phyloP scores from a whole-genome alignment of 352 stramenopile species.

The Phytophthora idaei region DNA sequence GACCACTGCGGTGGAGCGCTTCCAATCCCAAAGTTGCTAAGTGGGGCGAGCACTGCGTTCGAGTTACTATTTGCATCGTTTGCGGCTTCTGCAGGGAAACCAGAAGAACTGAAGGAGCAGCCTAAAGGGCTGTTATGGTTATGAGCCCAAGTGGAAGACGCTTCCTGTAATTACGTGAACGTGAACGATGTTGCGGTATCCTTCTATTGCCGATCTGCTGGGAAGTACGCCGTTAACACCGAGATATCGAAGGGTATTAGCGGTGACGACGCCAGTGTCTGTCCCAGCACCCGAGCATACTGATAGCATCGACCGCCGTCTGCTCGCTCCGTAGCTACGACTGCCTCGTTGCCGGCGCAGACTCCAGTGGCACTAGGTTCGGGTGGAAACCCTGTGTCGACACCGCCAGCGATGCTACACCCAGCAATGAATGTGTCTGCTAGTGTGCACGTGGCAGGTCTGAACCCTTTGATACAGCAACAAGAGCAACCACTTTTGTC shows the following conservation, averaged over 20 bases:
- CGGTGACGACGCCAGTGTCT: neutral
- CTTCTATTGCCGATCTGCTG: neutral
- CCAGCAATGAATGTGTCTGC: neutral
- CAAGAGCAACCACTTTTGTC: neutral
- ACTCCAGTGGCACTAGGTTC: neutral
- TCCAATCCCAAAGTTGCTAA: neutral
- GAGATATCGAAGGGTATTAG: neutral
- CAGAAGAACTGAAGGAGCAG: neutral
- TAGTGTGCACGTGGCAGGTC: neutral
- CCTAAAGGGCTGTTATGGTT: neutral
- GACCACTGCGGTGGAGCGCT: neutral
- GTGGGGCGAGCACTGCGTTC: neutral
- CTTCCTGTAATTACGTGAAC: neutral
- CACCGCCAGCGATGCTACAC: neutral
- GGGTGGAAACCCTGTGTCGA: no score
- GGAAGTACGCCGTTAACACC: neutral
- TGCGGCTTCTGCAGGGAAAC: neutral
- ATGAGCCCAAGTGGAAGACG: neutral
- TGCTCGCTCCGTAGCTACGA: neutral
- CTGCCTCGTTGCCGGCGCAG: neutral
- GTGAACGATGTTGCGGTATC: neutral
- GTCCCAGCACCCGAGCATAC: neutral
- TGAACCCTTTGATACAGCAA: neutral
- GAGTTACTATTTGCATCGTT: neutral
- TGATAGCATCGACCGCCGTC: neutral